Evolutionary conservation across 1,284 basidiomycete species (phyloP).

Genomic region (Phylloboletellus chloephorus): DNA sequence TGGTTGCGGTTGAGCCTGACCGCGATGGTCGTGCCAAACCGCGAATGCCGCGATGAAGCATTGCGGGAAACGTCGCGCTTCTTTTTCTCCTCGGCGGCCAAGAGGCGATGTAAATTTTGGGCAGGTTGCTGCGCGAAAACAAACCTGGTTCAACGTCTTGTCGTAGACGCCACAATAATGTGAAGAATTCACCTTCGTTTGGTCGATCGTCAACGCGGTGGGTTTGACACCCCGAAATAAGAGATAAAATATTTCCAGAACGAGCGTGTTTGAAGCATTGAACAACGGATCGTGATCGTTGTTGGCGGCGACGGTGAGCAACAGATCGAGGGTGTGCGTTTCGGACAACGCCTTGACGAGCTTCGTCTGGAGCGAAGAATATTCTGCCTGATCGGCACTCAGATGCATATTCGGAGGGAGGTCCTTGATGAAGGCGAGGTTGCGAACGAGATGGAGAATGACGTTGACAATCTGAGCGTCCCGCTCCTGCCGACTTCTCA

Average conservation of each 20-base stretch:
- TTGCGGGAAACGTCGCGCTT: constrained; percentile 55
- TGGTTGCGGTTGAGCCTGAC: constrained; percentile 63
- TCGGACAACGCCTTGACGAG: constrained; percentile 70
- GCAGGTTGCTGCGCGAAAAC: constrained; percentile 56
- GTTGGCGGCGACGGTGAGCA: constrained; percentile 80
- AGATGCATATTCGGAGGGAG: constrained; percentile 61
- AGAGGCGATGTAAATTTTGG: constrained; percentile 61
- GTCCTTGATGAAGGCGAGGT: constrained; percentile 87
- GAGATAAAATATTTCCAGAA: constrained; percentile 87
- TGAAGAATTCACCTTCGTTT: constrained; percentile 51
- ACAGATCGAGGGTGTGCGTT: constrained; percentile 69
- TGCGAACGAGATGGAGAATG: constrained; percentile 84
- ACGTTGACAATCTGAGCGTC: constrained; percentile 86
- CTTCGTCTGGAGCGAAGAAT: constrained; percentile 70
- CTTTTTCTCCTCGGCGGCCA: constrained; percentile 64
- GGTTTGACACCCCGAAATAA: constrained; percentile 76
- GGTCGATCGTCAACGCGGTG: constrained; percentile 57
- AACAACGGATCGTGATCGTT: constrained; percentile 66
- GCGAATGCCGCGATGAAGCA: constrained; percentile 79
- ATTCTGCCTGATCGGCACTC: constrained; percentile 71
- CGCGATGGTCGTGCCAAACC: constrained; percentile 89
- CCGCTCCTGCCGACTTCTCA: constrained; percentile 64
- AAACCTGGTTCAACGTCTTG: constrained; percentile 10
- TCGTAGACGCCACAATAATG: constrained; percentile 8
- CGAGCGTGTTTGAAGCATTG: constrained; percentile 79